Evolutionary conservation across 2,329 filamentous ascomycete species (phyloP).

Genomic region (Ascosphaera acerosa): DNA sequence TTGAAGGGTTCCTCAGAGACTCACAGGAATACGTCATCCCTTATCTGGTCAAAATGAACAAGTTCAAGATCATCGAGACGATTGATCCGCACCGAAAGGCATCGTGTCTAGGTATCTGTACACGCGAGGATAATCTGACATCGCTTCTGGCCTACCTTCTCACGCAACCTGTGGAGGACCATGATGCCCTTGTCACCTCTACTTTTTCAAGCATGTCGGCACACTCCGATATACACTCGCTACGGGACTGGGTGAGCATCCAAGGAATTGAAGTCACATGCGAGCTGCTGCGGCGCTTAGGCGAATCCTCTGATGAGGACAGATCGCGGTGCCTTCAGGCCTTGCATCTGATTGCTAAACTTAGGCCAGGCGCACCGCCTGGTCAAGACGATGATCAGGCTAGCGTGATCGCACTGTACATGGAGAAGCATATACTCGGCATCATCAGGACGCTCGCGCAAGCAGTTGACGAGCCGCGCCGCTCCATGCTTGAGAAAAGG

Average conservation of each 20-base stretch:
- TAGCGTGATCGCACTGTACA: background rate
- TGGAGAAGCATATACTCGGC: slow-evolving; percentile 41
- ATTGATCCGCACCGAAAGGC: slow-evolving; percentile 39
- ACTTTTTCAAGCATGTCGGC: slow-evolving; percentile 42
- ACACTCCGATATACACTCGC: slow-evolving; percentile 38
- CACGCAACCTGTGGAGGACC: slow-evolving; percentile 34
- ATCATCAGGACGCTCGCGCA: slow-evolving; percentile 66
- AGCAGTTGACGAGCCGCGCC: slow-evolving; percentile 43
- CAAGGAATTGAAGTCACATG: slow-evolving; percentile 54
- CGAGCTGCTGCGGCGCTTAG: slow-evolving; percentile 58
- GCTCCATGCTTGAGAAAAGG: slow-evolving; percentile 40
- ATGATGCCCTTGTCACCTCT: slow-evolving; percentile 41
- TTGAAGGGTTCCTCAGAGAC: slow-evolving; percentile 45
- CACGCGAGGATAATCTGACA: slow-evolving; percentile 32
- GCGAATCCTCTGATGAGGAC: slow-evolving; percentile 28
- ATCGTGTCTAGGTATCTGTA: slow-evolving; percentile 34
- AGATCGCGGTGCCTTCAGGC: background rate
- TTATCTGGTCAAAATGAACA: slow-evolving; percentile 56
- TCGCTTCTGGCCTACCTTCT: slow-evolving; percentile 33
- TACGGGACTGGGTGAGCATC: slow-evolving; percentile 43
- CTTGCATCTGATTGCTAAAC: background rate
- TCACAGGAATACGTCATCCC: slow-evolving; percentile 59
- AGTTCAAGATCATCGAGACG: slow-evolving; percentile 50
- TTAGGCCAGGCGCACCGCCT: background rate
- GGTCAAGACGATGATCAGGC: background rate